Evolutionary conservation across 371 early-diverging fungal species (phyloP).

Genomic region (Rhizopus delemar): DNA sequence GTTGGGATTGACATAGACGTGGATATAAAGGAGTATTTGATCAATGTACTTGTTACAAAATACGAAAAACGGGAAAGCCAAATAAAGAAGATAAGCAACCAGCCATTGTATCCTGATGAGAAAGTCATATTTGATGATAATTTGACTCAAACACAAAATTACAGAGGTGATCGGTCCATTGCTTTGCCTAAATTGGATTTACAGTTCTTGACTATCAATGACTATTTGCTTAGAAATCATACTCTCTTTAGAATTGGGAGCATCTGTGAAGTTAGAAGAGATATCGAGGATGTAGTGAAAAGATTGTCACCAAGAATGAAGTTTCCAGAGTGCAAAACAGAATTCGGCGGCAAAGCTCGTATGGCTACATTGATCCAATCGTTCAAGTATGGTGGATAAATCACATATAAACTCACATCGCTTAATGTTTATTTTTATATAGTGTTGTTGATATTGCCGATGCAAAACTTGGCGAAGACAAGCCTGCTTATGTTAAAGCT

Average conservation of each 20-base stretch:
- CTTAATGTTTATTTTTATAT: background rate
- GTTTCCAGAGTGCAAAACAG: conserved; percentile 61
- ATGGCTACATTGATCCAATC: conserved; percentile 79
- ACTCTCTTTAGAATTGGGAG: conserved; percentile 81
- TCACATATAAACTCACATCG: background rate
- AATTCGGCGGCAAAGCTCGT: conserved; percentile 90
- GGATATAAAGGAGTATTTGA: conserved; percentile 43
- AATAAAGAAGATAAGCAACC: conserved; percentile 66
- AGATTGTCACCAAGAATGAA: conserved; percentile 73
- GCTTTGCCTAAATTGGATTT: conserved; percentile 89
- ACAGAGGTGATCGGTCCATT: conserved; percentile 69
- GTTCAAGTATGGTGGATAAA: conserved; percentile 48
- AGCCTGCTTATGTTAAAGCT: conserved; percentile 76
- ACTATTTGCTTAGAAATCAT: conserved; percentile 87
- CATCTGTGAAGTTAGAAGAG: conserved; percentile 81
- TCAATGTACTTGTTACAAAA: conserved; percentile 58
- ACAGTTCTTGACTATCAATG: conserved; percentile 90
- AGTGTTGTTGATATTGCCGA: conserved; percentile 72
- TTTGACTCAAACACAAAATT: conserved; percentile 59
- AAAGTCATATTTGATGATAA: conserved; percentile 56
- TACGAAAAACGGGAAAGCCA: conserved; percentile 69
- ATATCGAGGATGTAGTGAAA: conserved; percentile 84
- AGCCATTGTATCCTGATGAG: conserved; percentile 87
- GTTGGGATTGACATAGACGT: conserved; percentile 25
- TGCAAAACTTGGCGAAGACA: conserved; percentile 75